Percentiles rank a stretch among this genome's conserved stretches.
phyloP scores from a whole-genome alignment of 208 protist species.

The Naegleria gruberi region DNA sequence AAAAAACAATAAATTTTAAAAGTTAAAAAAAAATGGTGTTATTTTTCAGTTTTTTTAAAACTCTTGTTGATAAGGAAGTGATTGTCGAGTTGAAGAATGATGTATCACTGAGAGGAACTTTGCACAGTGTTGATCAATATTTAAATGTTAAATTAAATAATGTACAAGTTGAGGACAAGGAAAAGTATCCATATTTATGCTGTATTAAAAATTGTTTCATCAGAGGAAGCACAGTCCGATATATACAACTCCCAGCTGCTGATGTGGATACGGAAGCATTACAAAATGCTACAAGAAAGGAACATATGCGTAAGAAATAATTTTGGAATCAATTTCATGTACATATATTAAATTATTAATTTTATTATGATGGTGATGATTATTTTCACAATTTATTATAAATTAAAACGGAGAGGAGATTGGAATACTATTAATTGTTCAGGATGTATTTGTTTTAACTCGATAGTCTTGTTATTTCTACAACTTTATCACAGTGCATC shows the following conservation, averaged over 20 bases:
- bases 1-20: no score
- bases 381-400: no score
- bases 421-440: no score
- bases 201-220: constrained; percentile 76
- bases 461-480: no score
- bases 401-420: no score
- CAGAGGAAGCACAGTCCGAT: constrained; percentile 70
- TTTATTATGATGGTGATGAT: neutral
- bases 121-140: constrained; percentile 77
- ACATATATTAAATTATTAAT: neutral
- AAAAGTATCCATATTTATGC: constrained; percentile 71
- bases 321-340: neutral
- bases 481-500: no score
- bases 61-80: constrained; percentile 61
- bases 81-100: constrained; percentile 76
- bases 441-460: no score
- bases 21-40: constrained; percentile 38
- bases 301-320: constrained; percentile 28
- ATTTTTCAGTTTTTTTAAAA: constrained; percentile 83
- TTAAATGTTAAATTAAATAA: constrained; percentile 78
- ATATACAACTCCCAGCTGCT: constrained; percentile 60
- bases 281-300: constrained; percentile 63
- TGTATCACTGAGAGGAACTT: constrained; percentile 53
- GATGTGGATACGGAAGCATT: constrained; percentile 72
- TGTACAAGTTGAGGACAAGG: constrained; percentile 55